Base-by-base conservation (phyloP, 768 basidiomycete species). In the Tremella mesenterica region DNA sequence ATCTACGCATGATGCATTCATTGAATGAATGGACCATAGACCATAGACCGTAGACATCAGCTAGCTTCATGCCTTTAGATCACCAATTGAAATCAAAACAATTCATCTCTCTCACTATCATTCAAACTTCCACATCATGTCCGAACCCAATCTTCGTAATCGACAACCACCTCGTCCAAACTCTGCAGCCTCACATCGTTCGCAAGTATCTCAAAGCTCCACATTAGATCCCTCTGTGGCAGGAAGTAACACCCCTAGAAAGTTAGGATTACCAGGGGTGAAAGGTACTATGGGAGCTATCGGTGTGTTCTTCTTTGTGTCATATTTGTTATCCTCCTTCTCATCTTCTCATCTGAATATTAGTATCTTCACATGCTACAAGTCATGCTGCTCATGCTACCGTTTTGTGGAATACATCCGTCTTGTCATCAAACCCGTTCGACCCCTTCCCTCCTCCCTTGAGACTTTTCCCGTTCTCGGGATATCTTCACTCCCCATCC, bases 261-360 rank as follows among this genome's bases (percentile, higher is more conserved):
- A 23, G 38, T 4, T 41, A 49, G 50, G 43, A 31, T 47, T 65
- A 16, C 65, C 65, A 8, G 62, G 60, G 49, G 62, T 67, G 10
- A 67, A 67, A 48, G 62, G 65, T 9, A 67, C 65, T 10, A 57
- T 64, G 36, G 60, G 65, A 12, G 65, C 56, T 10, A 64, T 67
- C 18, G 58, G 64, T 65, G 26, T n/a, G 64, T 65, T 10, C 20
- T 23, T 20, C 13, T 38, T n/a, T 29, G 46, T 41, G 36, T 41
- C 39, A 50, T 23, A 7, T 30, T 34, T 44, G 48, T 36, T 18
- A 36, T 18, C 33, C 33, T 12, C 12, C 33, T 36, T 36, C 33
- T 36, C 33, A 36, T 36, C 33, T 36, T 36, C 12, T 36, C 33
- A 10, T 36, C 10, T 36, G 33, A 10, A 10, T 36, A 10, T 18